Base-by-base conservation (phyloP, 1,284 basidiomycete species). In the Fistulina hepatica region DNA sequence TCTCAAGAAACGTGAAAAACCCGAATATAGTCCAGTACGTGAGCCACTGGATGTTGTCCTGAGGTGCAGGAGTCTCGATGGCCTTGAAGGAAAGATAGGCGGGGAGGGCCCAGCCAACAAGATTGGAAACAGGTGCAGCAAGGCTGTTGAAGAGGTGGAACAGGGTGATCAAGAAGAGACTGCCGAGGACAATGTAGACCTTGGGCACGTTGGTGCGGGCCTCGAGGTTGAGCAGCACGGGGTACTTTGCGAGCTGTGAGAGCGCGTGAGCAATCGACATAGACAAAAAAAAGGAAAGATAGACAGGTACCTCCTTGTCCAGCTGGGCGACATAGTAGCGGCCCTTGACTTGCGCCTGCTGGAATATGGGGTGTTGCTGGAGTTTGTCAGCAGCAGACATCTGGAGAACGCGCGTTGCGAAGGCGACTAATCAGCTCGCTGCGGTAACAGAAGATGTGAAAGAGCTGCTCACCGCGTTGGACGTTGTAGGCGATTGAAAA, bases 161-260 rank as follows among this genome's bases (percentile, higher is more conserved):
- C 53, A 81, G 53, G 41, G 68, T 60, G 52, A 83, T 57, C 56
- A 92, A 59, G 40, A 68, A 52, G 45, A 81, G 66, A 46, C 72
- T 70, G 43, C 83, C 88, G 50, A 97, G 63, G 52, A 86, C 88
- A 47, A 81, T 73, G 63, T 94, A 93, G 13, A 88, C 76, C 76
- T 97, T 97, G 52, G 94, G 93, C 31, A 97, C 66, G 54, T 88
- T 82, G 5, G 90, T 93, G 60, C 81, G 82, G 59, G 83, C 73
- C 70, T 98, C 93, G 51, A 97, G 59, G 53, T 75, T 70, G 65
- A 72, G 77, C 53, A 93, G 69, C 42, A 81, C 69, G 23, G 91
- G 85, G 66, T 93, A 97, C 72, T 90, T 93, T 56, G 81, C 75
- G 53, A 98, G 82, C 92, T 86, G 57, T 41, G 43, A 42, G 35